Percentiles rank a stretch among this genome's conserved stretches.
Evolutionary conservation across 1,284 basidiomycete species (phyloP).

Genomic region (Irpex sp.): DNA sequence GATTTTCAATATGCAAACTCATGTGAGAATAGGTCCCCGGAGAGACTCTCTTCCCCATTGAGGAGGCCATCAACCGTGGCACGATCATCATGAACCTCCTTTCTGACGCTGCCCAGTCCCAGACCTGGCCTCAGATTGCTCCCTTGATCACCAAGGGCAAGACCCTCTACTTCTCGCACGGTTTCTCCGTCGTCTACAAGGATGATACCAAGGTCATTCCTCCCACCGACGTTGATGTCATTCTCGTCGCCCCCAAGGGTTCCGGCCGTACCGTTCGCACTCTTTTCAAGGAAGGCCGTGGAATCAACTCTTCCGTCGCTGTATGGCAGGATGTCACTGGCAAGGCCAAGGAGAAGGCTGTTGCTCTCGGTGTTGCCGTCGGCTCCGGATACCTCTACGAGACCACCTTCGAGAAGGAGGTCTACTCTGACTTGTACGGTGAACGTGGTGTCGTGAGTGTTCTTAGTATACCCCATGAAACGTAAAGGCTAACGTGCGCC

Average conservation of each 20-base stretch:
- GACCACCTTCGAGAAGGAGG: constrained; percentile 99
- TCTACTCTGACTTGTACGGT: constrained; percentile 98
- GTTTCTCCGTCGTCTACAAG: constrained; percentile 99
- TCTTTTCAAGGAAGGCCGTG: constrained; percentile 99
- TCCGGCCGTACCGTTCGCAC: constrained; percentile 98
- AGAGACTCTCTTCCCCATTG: constrained; percentile 97
- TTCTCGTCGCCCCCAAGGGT: constrained; percentile 98
- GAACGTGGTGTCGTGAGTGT: constrained; percentile 94
- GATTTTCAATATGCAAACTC: neutral
- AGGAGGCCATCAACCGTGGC: constrained; percentile 93
- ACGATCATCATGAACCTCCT: constrained; percentile 99
- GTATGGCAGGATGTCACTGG: constrained; percentile 96
- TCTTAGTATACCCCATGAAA: neutral
- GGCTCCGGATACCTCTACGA: constrained; percentile 98
- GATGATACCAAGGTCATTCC: constrained; percentile 94
- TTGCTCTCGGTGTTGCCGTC: constrained; percentile 92
- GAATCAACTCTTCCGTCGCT: constrained; percentile 89
- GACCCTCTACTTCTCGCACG: constrained; percentile 99
- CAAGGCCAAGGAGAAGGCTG: constrained; percentile 96
- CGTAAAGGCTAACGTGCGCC: constrained; percentile 16
- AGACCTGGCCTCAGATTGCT: constrained; percentile 87
- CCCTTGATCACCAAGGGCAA: constrained; percentile 98
- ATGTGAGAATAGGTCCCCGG: constrained; percentile 72
- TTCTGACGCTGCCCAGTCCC: constrained; percentile 96
- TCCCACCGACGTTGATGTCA: constrained; percentile 95